Percentiles rank a stretch among this genome's conserved stretches.
phyloP scores from a whole-genome alignment of 2,329 filamentous ascomycete genomes.

The Chaetothyriales sp. region DNA sequence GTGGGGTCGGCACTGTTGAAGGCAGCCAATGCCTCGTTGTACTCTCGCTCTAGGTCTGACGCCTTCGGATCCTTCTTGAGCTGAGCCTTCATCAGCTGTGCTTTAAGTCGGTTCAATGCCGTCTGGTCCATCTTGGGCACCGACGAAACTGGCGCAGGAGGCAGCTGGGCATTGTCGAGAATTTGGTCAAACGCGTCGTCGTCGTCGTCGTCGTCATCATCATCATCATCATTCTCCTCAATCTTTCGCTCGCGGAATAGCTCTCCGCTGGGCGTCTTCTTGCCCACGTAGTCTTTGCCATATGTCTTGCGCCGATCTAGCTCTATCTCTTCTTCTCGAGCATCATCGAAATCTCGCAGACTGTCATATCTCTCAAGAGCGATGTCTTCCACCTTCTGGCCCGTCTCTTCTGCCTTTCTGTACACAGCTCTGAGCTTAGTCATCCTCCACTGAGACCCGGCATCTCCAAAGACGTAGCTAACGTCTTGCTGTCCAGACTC shows the following conservation, averaged over 20 bases:
- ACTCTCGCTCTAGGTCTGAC: conserved; percentile 65
- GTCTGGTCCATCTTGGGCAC: conserved; percentile 39
- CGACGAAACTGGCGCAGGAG: conserved; percentile 16
- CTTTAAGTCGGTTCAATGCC: conserved; percentile 74
- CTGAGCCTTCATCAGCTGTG: conserved; percentile 92
- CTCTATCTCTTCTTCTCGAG: conserved; percentile 84
- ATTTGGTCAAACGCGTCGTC: conserved; percentile 25
- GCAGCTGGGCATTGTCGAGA: conserved; percentile 21
- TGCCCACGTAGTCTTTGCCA: conserved; percentile 69
- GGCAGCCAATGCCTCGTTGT: conserved; percentile 58
- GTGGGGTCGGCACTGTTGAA: conserved; percentile 49
- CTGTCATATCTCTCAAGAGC: conserved; percentile 71
- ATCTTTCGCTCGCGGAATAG: conserved; percentile 64
- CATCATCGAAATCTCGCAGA: conserved; percentile 76
- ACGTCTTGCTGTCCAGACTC: conserved; percentile 47
- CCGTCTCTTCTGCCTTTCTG: conserved; percentile 59
- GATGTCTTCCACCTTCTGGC: conserved; percentile 63
- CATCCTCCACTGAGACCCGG: conserved; percentile 90
- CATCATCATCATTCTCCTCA: conserved; percentile 29
- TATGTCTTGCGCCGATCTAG: conserved; percentile 71
- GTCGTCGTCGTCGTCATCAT: too few relatives aligned
- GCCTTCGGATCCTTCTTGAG: conserved; percentile 64
- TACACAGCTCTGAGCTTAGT: conserved; percentile 83
- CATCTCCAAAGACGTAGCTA: conserved; percentile 75
- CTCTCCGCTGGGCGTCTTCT: conserved; percentile 77